Conservation (phyloP, 306 rosid species). For the Rubus parviflorus region DNA sequence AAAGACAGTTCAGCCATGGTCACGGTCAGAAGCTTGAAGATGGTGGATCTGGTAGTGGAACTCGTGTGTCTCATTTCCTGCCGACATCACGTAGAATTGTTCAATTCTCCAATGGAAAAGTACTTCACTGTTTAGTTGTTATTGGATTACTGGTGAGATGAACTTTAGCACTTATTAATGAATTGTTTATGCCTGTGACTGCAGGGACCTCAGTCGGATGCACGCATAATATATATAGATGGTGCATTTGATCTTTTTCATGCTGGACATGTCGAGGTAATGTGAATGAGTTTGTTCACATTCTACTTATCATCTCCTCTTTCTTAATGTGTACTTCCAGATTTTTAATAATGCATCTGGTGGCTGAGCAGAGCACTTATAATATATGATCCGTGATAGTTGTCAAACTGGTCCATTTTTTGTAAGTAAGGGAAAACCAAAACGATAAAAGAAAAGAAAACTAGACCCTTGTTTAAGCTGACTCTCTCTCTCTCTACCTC, state of each 20-base stretch:
- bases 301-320: neutral
- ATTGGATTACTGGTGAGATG: neutral
- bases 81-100: constrained; percentile 67
- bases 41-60: constrained; percentile 63
- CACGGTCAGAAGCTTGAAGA: constrained; percentile 74
- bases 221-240: constrained; percentile 54
- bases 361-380: neutral
- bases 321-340: neutral
- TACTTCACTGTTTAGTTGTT: neutral
- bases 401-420: neutral
- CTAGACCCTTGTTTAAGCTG: neutral
- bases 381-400: neutral
- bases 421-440: neutral
- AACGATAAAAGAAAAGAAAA: neutral
- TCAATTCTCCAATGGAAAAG: constrained; percentile 62
- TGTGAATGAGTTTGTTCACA: constrained; percentile 7
- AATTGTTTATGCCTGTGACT: constrained; percentile 12
- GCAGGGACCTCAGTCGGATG: constrained; percentile 60
- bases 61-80: constrained; percentile 59
- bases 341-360: neutral
- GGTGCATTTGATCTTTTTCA: constrained; percentile 68
- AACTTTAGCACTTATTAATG: neutral
- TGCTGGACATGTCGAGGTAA: constrained; percentile 67
- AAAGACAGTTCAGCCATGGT: constrained; percentile 78
- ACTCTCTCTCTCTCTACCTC: neutral